Conservation (phyloP, 495 filamentous ascomycete species). For the Apiosordaria backusii region DNA sequence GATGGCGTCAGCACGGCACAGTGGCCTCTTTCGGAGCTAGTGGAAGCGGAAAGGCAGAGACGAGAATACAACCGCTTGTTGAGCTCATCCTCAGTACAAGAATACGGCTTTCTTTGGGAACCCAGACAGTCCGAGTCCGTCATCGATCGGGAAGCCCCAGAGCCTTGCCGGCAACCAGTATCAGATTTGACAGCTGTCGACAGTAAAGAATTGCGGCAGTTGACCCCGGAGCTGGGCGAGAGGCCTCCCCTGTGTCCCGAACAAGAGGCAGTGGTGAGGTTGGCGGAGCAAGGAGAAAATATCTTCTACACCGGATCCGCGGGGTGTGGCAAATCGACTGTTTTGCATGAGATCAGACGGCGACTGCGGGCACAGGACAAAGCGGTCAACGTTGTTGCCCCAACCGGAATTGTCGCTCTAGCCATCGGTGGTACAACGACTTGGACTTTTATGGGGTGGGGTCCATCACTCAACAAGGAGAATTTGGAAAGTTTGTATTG, state of each 20-base stretch:
- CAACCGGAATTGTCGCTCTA: conserved; percentile 54
- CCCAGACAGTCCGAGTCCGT: too few species aligned
- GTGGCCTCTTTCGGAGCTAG: background rate
- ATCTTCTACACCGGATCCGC: conserved; percentile 63
- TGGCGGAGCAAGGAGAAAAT: conserved; percentile 48
- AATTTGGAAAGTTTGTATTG: conserved; percentile 15
- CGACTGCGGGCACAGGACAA: conserved; percentile 33
- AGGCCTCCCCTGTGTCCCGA: conserved; percentile 37
- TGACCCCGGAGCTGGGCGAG: background rate
- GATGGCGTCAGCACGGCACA: background rate
- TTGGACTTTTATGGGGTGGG: conserved; percentile 55
- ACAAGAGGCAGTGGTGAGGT: conserved; percentile 46
- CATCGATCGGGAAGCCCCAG: background rate
- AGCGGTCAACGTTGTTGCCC: conserved; percentile 51
- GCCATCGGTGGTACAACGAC: conserved; percentile 52
- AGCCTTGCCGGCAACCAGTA: too few species aligned
- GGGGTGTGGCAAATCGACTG: conserved; percentile 58
- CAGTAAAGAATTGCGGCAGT: too few species aligned
- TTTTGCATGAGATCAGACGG: conserved; percentile 47
- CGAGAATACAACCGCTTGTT: background rate
- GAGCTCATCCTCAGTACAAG: too few species aligned
- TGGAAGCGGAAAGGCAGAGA: background rate
- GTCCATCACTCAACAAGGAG: conserved; percentile 32
- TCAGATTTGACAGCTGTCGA: too few species aligned
- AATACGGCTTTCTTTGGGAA: too few species aligned